Conservation (phyloP, 257 asterid species). For the Leptodermis oblonga region DNA sequence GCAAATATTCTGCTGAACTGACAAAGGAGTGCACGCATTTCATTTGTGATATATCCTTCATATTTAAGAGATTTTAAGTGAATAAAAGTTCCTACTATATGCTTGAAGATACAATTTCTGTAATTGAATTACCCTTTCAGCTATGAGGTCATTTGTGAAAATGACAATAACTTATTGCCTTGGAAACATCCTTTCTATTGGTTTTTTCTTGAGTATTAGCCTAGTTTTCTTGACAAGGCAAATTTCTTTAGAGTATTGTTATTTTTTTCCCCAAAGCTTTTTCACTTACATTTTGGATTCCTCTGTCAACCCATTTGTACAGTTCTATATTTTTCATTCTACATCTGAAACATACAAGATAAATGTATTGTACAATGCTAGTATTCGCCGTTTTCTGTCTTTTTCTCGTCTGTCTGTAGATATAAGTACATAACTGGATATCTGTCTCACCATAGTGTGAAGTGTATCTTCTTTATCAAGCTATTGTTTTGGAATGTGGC, state of each 20-base stretch:
- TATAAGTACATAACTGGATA: neutral
- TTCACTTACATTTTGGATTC: neutral
- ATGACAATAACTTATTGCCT: neutral
- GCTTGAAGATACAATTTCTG: neutral
- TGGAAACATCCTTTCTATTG: neutral
- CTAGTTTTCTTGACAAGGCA: neutral
- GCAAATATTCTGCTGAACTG: slow-evolving; percentile 86
- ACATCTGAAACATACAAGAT: neutral
- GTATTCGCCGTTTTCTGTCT: neutral
- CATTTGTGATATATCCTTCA: slow-evolving; percentile 82
- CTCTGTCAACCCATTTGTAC: neutral
- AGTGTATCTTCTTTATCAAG: neutral
- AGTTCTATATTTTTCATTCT: neutral
- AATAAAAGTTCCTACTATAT: neutral
- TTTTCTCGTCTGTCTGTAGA: neutral
- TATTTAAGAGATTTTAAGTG: slow-evolving; percentile 1
- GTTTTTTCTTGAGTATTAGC: neutral
- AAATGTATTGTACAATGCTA: neutral
- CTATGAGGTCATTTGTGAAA: neutral
- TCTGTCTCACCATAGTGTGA: neutral
- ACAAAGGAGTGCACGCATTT: slow-evolving; percentile 90
- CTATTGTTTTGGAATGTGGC: neutral
- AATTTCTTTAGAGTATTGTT: too few relatives aligned
- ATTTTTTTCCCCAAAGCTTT: neutral
- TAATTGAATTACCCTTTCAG: neutral